A percentile compares a stretch with the other conserved stretches of the same genome.
These are phyloP conservation scores for Fusarium floridanum DNA, from an alignment of 2,329 filamentous ascomycete genomes.

Conservation along the genomic window DNA sequence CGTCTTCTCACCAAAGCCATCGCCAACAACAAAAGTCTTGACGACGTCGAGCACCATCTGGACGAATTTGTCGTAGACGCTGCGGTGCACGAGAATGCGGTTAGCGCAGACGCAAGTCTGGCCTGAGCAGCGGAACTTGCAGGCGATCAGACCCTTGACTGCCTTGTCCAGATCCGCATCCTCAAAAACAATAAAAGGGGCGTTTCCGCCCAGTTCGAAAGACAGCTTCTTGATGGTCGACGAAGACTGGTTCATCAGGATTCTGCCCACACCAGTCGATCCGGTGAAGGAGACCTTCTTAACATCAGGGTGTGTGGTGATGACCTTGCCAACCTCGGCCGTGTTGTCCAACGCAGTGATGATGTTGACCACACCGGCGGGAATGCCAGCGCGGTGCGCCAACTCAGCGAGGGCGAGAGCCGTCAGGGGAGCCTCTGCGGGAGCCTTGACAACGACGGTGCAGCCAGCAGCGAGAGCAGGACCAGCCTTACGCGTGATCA, in stretches of 20 bases:
- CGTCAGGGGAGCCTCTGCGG: slow-evolving; percentile 90
- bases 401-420: slow-evolving; percentile 87
- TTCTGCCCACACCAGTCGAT: slow-evolving; percentile 59
- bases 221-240: slow-evolving; percentile 79
- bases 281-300: slow-evolving; percentile 83
- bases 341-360: slow-evolving; percentile 84
- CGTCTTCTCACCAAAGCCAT: slow-evolving; percentile 66
- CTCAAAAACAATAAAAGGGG: slow-evolving; percentile 82
- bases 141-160: slow-evolving; percentile 73
- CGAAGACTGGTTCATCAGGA: slow-evolving; percentile 77
- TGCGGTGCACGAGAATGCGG: slow-evolving; percentile 70
- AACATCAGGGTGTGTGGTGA: slow-evolving; percentile 56
- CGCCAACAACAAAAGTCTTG: slow-evolving; percentile 68
- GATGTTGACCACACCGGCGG: slow-evolving; percentile 88
- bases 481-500: slow-evolving; percentile 62
- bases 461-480: slow-evolving; percentile 77
- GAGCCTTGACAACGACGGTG: slow-evolving; percentile 86
- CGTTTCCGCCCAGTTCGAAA: slow-evolving; percentile 81
- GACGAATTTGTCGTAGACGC: slow-evolving; percentile 70
- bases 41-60: slow-evolving; percentile 65
- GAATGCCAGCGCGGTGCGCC: slow-evolving; percentile 85
- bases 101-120: slow-evolving; percentile 79
- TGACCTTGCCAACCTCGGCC: slow-evolving; percentile 76
- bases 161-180: slow-evolving; percentile 79
- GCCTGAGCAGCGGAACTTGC: slow-evolving; percentile 78